A percentile compares a stretch with the other conserved stretches of the same genome.
These are phyloP conservation scores for Candida ponderosae DNA, from an alignment of 805 yeast species.

Conservation along the genomic window DNA sequence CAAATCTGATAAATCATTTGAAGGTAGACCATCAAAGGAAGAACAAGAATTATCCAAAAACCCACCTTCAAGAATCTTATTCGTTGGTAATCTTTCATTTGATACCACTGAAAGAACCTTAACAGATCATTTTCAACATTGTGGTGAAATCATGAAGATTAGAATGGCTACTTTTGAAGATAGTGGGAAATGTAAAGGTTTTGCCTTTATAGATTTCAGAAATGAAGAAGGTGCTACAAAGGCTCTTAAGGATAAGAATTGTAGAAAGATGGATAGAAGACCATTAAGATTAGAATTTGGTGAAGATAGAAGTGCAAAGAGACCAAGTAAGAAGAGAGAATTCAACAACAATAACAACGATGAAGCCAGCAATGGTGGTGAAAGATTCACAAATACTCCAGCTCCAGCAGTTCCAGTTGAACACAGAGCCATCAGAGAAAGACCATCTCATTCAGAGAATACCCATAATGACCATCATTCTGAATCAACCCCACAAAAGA, in stretches of 20 bases:
- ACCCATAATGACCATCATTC: conserved; percentile 9
- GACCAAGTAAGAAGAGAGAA: conserved; percentile 17
- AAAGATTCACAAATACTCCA: conserved; percentile 1
- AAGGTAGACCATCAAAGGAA: conserved; percentile 73
- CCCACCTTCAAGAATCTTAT: conserved; percentile 83
- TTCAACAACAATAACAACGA: conserved; percentile 19
- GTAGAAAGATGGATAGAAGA: conserved; percentile 63
- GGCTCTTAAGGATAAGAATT: conserved; percentile 68
- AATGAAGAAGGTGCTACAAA: conserved; percentile 74
- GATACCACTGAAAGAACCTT: conserved; percentile 80
- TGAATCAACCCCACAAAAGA: too few species aligned
- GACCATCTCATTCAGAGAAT: conserved; percentile 4
- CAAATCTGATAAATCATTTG: conserved; percentile 71
- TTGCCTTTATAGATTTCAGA: conserved; percentile 83
- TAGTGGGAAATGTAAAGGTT: conserved; percentile 93
- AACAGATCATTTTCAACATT: conserved; percentile 78
- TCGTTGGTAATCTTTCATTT: conserved; percentile 89
- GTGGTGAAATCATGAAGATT: conserved; percentile 77
- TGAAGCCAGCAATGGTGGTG: conserved; percentile 4
- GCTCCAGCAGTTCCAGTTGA: not conserved
- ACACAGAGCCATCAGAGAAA: conserved; percentile 22
- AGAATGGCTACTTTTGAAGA: conserved; percentile 99
- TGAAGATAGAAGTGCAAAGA: conserved; percentile 82
- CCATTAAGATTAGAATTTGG: conserved; percentile 85
- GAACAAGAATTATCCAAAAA: conserved; percentile 51